These are phyloP conservation scores for Fusarium brachygibbosum DNA, from an alignment of 2,329 filamentous ascomycete species.

Conservation along the genomic window DNA sequence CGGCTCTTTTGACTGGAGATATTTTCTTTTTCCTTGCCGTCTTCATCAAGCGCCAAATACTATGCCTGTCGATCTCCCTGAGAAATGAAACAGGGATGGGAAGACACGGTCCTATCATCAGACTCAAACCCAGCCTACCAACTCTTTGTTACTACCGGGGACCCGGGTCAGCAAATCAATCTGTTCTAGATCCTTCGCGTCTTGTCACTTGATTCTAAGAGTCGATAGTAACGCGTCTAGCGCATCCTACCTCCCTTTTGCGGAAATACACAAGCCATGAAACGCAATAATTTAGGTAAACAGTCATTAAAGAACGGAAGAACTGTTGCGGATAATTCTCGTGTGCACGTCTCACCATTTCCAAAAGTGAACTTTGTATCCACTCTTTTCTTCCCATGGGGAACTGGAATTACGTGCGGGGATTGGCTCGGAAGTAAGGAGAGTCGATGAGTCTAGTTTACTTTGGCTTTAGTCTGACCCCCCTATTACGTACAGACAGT, in stretches of 20 bases:
- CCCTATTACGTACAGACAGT: slow-evolving; percentile 25
- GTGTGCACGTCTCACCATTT: slow-evolving; percentile 21
- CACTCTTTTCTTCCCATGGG: slow-evolving; percentile 27
- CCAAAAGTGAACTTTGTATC: background rate
- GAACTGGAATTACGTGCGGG: slow-evolving; percentile 29
- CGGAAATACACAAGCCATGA: slow-evolving; percentile 12
- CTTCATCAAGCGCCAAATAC: background rate
- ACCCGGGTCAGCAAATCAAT: background rate
- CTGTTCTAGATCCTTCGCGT: slow-evolving; percentile 18
- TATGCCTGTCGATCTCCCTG: slow-evolving; percentile 11
- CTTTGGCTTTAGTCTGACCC: background rate
- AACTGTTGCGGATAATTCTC: slow-evolving; percentile 16
- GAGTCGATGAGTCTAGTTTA: slow-evolving; percentile 1
- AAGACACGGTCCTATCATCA: background rate
- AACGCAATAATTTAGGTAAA: slow-evolving; percentile 36
- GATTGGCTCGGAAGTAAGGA: slow-evolving; percentile 27
- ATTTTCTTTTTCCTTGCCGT: background rate
- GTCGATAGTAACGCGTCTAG: background rate
- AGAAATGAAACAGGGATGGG: background rate
- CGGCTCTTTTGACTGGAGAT: slow-evolving; percentile 13
- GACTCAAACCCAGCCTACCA: background rate
- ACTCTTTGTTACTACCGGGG: background rate
- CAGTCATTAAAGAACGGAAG: slow-evolving; percentile 4
- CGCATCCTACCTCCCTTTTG: slow-evolving; percentile 15
- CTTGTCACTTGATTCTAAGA: slow-evolving; percentile 1